A percentile compares a stretch with the other conserved stretches of the same genome.
Evolutionary conservation across 805 yeast species (phyloP).

Genomic region (Candida vartiovaarae): DNA sequence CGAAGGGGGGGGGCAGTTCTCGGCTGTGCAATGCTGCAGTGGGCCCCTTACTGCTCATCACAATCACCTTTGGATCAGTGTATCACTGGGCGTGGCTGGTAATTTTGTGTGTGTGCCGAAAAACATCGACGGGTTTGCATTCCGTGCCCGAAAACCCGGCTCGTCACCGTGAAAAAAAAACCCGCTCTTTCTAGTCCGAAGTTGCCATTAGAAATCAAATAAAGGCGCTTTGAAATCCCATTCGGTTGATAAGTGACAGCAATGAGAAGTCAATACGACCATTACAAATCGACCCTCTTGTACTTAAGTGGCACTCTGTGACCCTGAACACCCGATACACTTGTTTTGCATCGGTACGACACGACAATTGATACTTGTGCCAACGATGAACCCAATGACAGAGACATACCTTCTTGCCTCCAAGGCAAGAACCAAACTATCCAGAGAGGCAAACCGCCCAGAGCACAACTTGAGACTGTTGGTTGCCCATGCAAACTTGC

Average conservation of each 20-base stretch:
- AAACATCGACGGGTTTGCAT: background rate
- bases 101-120: background rate
- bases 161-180: background rate
- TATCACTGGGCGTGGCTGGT: background rate
- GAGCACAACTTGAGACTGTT: slow-evolving; percentile 21
- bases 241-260: no score
- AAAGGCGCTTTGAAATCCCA: background rate
- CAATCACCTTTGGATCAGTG: background rate
- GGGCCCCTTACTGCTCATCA: no score
- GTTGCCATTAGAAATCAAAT: slow-evolving; percentile 1
- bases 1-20: no score
- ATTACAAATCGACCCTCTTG: background rate
- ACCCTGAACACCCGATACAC: no score
- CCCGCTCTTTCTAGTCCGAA: background rate
- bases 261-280: no score
- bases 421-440: slow-evolving; percentile 21
- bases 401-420: slow-evolving; percentile 21
- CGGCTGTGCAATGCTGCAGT: no score
- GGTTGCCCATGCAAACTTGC: slow-evolving; percentile 23
- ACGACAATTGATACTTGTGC: background rate
- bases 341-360: background rate
- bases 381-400: slow-evolving; percentile 14
- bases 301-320: no score
- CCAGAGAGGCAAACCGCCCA: slow-evolving; percentile 18
- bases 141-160: background rate